Evolutionary conservation across 345 rosid genomes (phyloP).

Genomic region (Brassica cretica): DNA sequence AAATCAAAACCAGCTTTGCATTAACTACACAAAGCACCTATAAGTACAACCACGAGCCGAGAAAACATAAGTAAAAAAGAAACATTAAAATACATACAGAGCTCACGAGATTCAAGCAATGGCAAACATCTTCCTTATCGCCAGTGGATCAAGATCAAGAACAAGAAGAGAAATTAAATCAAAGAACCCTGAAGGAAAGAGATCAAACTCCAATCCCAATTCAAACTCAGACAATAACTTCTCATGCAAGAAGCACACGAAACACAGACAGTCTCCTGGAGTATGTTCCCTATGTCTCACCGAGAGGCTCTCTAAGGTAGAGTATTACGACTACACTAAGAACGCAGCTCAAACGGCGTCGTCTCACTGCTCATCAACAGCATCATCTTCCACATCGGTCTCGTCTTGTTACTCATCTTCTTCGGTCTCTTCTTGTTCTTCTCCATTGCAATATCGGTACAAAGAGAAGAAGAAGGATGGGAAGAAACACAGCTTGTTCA

Average conservation of each 20-base stretch:
- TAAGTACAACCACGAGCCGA: constrained; percentile 31
- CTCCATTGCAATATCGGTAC: constrained; percentile 34
- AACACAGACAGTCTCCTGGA: constrained; percentile 41
- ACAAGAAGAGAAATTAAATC: constrained; percentile 19
- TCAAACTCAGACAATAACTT: constrained; percentile 32
- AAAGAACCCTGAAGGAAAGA: constrained; percentile 20
- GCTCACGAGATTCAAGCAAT: constrained; percentile 29
- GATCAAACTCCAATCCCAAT: constrained; percentile 18
- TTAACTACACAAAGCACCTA: constrained; percentile 24
- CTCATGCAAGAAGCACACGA: constrained; percentile 42
- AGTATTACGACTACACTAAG: constrained; percentile 25
- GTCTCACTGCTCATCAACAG: constrained; percentile 20
- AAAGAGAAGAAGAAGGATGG: constrained; percentile 32
- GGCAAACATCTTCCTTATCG: constrained; percentile 36
- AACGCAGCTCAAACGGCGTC: constrained; percentile 21
- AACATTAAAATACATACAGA: not conserved
- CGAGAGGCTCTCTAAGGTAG: constrained; percentile 30
- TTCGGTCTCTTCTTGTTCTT: constrained; percentile 37
- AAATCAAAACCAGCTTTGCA: constrained; percentile 32
- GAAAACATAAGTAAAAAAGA: not conserved
- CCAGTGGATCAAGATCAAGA: constrained; percentile 18
- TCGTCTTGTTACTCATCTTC: constrained; percentile 38
- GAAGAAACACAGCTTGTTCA: constrained; percentile 37
- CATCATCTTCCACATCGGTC: constrained; percentile 27
- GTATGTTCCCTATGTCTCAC: constrained; percentile 40